Percentiles rank a stretch among this genome's conserved stretches.
These are phyloP conservation scores for Clonostachys byssicola DNA, from an alignment of 2,329 filamentous ascomycete species.

Conservation along the genomic window DNA sequence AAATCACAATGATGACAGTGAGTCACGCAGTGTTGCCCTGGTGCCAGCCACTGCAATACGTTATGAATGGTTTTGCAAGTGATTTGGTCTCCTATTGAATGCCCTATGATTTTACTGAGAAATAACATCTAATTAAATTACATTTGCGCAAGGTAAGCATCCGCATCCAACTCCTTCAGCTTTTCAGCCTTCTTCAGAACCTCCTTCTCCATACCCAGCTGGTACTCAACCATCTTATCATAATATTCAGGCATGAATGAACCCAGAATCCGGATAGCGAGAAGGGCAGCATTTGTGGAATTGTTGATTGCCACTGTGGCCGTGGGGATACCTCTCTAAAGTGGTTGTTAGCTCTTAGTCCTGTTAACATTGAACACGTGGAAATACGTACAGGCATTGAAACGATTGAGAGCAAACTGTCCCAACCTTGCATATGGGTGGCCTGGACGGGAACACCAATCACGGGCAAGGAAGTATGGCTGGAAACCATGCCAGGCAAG, in stretches of 20 bases:
- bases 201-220: slow-evolving; percentile 56
- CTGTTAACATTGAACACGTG: slow-evolving; percentile 19
- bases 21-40: too few species aligned
- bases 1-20: too few species aligned
- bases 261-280: slow-evolving; percentile 67
- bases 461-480: slow-evolving; percentile 67
- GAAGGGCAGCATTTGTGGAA: slow-evolving; percentile 69
- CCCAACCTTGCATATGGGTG: slow-evolving; percentile 66
- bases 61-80: too few species aligned
- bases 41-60: too few species aligned
- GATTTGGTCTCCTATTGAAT: too few species aligned
- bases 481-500: slow-evolving; percentile 71
- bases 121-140: slow-evolving; percentile 12
- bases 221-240: slow-evolving; percentile 56
- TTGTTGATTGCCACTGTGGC: slow-evolving; percentile 80
- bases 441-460: slow-evolving; percentile 77
- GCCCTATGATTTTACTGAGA: too few species aligned
- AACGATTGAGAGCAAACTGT: slow-evolving; percentile 69
- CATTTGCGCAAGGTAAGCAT: slow-evolving; percentile 44
- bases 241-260: slow-evolving; percentile 50
- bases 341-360: slow-evolving; percentile 22
- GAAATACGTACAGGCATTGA: slow-evolving; percentile 62
- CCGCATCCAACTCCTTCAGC: slow-evolving; percentile 51
- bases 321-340: slow-evolving; percentile 58
- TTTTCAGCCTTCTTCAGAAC: slow-evolving; percentile 59